A percentile compares a stretch with the other conserved stretches of the same genome.
phyloP scores from a whole-genome alignment of 2,329 filamentous ascomycete genomes.

The Fusarium pilosicola region DNA sequence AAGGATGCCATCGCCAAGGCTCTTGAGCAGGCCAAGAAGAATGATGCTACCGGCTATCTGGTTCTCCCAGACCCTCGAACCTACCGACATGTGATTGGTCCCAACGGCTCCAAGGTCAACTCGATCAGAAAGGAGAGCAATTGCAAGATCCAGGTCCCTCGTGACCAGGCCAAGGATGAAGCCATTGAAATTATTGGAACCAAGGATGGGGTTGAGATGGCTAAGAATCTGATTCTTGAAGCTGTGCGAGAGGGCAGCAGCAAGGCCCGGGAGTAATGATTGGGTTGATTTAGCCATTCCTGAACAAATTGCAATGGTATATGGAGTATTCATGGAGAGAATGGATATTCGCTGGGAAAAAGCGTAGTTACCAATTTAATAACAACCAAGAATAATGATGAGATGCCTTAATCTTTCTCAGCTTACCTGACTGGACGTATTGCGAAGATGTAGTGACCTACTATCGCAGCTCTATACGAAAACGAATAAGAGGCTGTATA shows the following conservation, averaged over 20 bases:
- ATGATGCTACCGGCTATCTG: constrained; percentile 82
- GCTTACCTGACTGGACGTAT: background rate
- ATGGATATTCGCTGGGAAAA: constrained; percentile 9
- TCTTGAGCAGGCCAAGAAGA: constrained; percentile 75
- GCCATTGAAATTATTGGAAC: constrained; percentile 90
- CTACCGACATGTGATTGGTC: constrained; percentile 90
- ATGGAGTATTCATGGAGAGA: constrained; percentile 27
- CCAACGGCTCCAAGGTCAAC: constrained; percentile 91
- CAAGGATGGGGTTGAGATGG: constrained; percentile 83
- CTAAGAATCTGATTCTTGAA: constrained; percentile 87
- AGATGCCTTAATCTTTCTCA: background rate
- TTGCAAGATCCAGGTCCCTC: constrained; percentile 93
- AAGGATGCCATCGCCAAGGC: constrained; percentile 78
- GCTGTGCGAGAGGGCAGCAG: constrained; percentile 73
- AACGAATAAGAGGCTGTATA: too few relatives aligned
- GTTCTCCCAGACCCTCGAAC: constrained; percentile 88
- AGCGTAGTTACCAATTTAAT: constrained; percentile 25
- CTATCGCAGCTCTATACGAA: too few relatives aligned
- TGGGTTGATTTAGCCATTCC: constrained; percentile 6
- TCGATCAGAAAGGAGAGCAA: constrained; percentile 90
- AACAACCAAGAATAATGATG: constrained; percentile 31
- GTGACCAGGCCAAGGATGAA: constrained; percentile 77
- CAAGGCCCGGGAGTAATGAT: constrained; percentile 47
- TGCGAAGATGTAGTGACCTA: background rate
- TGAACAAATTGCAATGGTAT: constrained; percentile 24